Evolutionary conservation across 768 basidiomycete genomes (phyloP).

Genomic region (Naganishia onofrii): DNA sequence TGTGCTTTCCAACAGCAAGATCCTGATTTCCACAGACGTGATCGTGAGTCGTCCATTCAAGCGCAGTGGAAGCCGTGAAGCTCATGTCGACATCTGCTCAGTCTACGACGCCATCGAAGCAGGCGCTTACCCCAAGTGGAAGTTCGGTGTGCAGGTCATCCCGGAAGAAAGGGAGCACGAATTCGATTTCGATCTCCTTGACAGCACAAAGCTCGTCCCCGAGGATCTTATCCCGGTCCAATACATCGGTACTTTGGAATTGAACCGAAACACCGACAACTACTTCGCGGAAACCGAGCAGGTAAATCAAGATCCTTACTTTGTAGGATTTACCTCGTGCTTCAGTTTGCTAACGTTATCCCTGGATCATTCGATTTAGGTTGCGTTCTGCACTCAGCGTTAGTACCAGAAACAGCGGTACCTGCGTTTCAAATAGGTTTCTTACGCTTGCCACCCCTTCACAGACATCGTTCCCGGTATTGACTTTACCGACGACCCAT

Average conservation of each 20-base stretch:
- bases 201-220: conserved; percentile 82
- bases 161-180: conserved; percentile 70
- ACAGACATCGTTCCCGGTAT: conserved; percentile 57
- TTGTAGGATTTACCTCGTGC: too few species aligned
- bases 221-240: conserved; percentile 75
- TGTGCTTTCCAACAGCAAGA: conserved; percentile 58
- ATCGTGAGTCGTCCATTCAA: conserved; percentile 48
- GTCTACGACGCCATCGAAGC: conserved; percentile 74
- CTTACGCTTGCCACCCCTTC: background rate
- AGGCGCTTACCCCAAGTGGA: conserved; percentile 73
- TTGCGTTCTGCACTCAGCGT: conserved; percentile 73
- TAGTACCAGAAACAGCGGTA: background rate
- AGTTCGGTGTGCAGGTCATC: conserved; percentile 71
- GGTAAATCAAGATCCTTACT: conserved; percentile 23
- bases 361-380: conserved; percentile 36
- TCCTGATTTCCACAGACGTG: conserved; percentile 86
- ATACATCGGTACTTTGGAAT: conserved; percentile 69
- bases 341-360: too few species aligned
- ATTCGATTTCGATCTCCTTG: conserved; percentile 79
- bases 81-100: background rate
- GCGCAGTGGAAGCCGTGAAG: background rate
- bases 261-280: conserved; percentile 54
- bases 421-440: background rate
- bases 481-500: conserved; percentile 54
- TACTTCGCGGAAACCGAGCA: conserved; percentile 87